Base-by-base conservation (phyloP, 495 filamentous ascomycete species). In the Penicillium diatomitis region DNA sequence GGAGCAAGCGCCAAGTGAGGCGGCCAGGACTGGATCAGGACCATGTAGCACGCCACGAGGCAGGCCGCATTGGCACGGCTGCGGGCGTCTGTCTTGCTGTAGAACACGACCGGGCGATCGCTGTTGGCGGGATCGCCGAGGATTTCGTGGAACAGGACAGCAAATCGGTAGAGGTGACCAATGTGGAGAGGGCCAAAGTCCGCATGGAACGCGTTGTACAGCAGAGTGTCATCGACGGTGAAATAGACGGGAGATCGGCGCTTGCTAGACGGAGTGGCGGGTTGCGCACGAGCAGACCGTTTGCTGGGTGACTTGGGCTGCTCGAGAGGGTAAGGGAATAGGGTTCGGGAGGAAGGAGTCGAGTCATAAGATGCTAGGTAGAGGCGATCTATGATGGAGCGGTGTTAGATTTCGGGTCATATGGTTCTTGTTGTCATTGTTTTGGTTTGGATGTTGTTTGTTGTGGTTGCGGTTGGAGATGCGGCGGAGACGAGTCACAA, bases 141-240 rank as follows among this genome's bases (percentile, higher is more conserved):
- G 39, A 97, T 86, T 60, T 96, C 90, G 60, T 99, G 94, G 63
- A 99, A 87, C 38, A 88, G 79, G 32, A 96, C 81, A 2, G 94
- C 90, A 68, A 97, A 99, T 34, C 92, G 79, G 72, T 99, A 97
- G 30, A 97, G 72, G 58, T 99, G 92, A 4, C 94, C 92, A 46
- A 97, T 94, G 70, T 99, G 94, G 27, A 97, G 75, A 56, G 92
- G 92, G 51, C 92, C 92, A 66, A 99, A 99, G 66, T 99, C 92
- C 50, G 91, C 90, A 67, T 96, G 90, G 72, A 99, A 99, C 6
- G 90, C 88, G 63, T 99, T 97, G 74, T 99, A 99, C 28, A 95
- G 76, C 9, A 99, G 79, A 32, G 75, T 83, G 60, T 96, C 87
- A 60, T 99, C 94, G 49, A 97, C 81, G 3, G 90, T 90, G 68